Percentiles rank a stretch among this genome's conserved stretches.
These are phyloP conservation scores for Jasminum sambac DNA, from an alignment of 257 asterid genomes.

Conservation along the genomic window DNA sequence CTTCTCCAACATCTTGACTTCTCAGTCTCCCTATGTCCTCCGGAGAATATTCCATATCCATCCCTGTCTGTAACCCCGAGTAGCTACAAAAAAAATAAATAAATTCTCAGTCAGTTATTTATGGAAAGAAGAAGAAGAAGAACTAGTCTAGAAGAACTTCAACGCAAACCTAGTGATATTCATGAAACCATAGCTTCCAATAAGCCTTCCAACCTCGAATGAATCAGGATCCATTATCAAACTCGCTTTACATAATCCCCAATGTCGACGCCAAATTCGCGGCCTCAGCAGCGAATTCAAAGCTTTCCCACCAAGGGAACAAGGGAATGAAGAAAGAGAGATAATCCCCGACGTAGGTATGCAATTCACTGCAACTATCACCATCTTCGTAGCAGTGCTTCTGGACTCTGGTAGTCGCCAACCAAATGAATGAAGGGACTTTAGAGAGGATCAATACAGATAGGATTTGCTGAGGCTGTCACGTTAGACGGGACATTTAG, in stretches of 20 bases:
- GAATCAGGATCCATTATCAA: slow-evolving; percentile 64
- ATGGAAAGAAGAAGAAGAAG: not conserved
- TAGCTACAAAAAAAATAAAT: slow-evolving; percentile 52
- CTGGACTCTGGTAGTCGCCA: not conserved
- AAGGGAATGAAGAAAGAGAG: slow-evolving; percentile 27
- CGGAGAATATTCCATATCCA: slow-evolving; percentile 40
- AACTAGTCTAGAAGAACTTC: not conserved
- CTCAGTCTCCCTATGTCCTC: slow-evolving; percentile 55
- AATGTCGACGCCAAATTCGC: slow-evolving; percentile 25
- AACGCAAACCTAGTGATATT: slow-evolving; percentile 65
- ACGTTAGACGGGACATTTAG: not conserved
- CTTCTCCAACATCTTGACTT: slow-evolving; percentile 87
- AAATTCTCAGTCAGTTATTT: slow-evolving; percentile 3
- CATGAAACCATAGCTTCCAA: slow-evolving; percentile 92
- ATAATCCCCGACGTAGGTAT: not conserved
- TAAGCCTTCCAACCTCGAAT: slow-evolving; percentile 79
- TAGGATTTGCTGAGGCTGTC: not conserved
- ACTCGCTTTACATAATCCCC: slow-evolving; percentile 44
- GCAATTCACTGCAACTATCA: slow-evolving; percentile 31
- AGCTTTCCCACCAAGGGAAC: slow-evolving; percentile 22
- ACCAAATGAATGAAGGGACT: not conserved
- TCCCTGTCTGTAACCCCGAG: slow-evolving; percentile 60
- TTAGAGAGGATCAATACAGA: not conserved
- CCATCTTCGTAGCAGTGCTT: slow-evolving; percentile 11
- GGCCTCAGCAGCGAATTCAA: not conserved